Base-by-base conservation (phyloP, 352 stramenopile genomes). In the Phytophthora parvispora region DNA sequence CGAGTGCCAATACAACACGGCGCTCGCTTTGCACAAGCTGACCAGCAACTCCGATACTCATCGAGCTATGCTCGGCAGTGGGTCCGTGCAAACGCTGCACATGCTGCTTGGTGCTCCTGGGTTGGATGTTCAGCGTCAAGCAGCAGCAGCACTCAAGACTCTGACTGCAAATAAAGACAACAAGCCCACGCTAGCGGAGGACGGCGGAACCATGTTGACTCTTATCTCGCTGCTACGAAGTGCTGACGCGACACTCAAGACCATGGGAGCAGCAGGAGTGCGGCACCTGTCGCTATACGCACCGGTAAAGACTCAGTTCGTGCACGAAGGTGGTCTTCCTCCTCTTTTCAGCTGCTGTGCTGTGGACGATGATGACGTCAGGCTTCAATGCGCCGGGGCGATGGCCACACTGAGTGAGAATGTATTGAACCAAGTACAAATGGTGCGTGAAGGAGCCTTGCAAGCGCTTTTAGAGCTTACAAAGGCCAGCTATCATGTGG, bases 321-420 rank as follows among this genome's bases (percentile, higher is more conserved):
- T 95, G 0, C 64, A 84, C 4, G 88, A 95, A 69, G 80, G 83
- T 12, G 89, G 85, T 1, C 79, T 95, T 7, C 60, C 76, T 5
- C 86, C 85, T 2, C 75, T 93, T 3, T 93, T 94, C 42, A 75
- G 67, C 29, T 90, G 84, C 58, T 93, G 85, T 68, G 60, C 66
- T 10, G 60, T 91, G 13, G 60, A 78, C 2, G 67, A 94, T 52
- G 81, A 97, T 42, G 90, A 98, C 55, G 69, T 99, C 2, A 83
- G 95, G 16, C 86, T 93, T 20, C 95, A 99, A 67, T 95, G 90
- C 65, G 86, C 95, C 8, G 94, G 92, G 2, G 77, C 89, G 5
- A 79, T 99, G 16, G 91, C 94, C 27, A 98, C 97, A 34, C 72
- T 99, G 27, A 96, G 88, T 36, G 97, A 99, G 69, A 96, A 98